phyloP scores from a whole-genome alignment of 2,329 filamentous ascomycete species.

The Hypoxylon sp. region DNA sequence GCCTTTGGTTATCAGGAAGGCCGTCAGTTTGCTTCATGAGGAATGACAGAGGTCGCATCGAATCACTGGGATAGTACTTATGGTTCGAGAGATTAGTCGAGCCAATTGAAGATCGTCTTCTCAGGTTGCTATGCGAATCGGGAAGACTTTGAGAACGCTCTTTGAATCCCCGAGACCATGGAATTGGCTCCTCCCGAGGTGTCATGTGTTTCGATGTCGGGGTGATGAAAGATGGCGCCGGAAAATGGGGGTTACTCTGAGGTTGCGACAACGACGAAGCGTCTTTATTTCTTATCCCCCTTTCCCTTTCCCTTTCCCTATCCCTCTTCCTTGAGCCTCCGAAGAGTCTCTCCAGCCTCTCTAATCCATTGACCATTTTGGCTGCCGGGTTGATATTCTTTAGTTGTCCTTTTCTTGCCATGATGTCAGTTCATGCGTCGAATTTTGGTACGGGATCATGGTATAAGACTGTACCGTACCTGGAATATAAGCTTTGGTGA shows the following conservation, averaged over 20 bases:
- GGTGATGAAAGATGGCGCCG: slow-evolving; percentile 64
- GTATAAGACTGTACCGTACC: slow-evolving; percentile 5
- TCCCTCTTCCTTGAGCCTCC: slow-evolving; percentile 59
- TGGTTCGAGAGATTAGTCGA: slow-evolving; percentile 44
- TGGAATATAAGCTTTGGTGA: background rate
- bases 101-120: slow-evolving; percentile 47
- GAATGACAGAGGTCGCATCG: slow-evolving; percentile 26
- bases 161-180: slow-evolving; percentile 44
- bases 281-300: slow-evolving; percentile 44
- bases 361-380: slow-evolving; percentile 66
- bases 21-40: slow-evolving; percentile 17
- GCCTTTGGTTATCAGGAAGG: slow-evolving; percentile 26
- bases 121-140: slow-evolving; percentile 41
- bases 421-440: slow-evolving; percentile 11
- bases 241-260: slow-evolving; percentile 46
- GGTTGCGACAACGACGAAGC: slow-evolving; percentile 32
- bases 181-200: slow-evolving; percentile 69
- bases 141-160: slow-evolving; percentile 51
- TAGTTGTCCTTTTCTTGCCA: slow-evolving; percentile 5
- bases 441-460: background rate
- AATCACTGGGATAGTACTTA: slow-evolving; percentile 35
- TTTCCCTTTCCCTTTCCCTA: slow-evolving; percentile 52
- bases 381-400: slow-evolving; percentile 7
- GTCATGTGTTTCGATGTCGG: slow-evolving; percentile 70
- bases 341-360: slow-evolving; percentile 67